Conservation (phyloP, 805 yeast species). For the Candida krabiensis region DNA sequence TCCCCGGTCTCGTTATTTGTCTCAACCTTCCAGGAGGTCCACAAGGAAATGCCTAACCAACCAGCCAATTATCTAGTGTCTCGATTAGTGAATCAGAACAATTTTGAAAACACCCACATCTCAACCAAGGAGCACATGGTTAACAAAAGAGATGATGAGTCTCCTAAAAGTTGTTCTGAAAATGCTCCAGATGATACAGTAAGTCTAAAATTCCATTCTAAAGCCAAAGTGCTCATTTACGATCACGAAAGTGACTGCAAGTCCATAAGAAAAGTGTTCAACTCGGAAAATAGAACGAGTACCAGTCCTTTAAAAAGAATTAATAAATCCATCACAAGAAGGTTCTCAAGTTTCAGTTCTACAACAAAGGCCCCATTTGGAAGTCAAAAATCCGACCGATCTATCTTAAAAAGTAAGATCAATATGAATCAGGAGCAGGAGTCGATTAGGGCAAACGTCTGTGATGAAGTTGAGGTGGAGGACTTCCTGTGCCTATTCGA, state of each 20-base stretch:
- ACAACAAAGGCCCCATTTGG: neutral
- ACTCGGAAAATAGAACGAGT: constrained; percentile 5
- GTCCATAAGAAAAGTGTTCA: constrained; percentile 19
- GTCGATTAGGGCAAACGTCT: constrained; percentile 34
- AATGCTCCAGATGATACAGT: constrained; percentile 7
- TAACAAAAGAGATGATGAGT: neutral
- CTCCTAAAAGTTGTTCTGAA: neutral
- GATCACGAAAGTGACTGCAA: constrained; percentile 23
- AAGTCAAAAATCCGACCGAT: constrained; percentile 18
- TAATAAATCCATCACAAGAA: constrained; percentile 19
- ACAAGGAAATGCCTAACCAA: neutral
- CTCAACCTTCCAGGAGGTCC: constrained; percentile 4
- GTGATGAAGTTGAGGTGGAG: constrained; percentile 38
- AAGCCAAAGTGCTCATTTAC: constrained; percentile 22
- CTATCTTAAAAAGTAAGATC: constrained; percentile 38
- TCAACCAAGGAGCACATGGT: no score
- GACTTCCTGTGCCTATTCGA: constrained; percentile 37
- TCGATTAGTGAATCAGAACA: neutral
- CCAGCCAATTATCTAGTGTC: neutral
- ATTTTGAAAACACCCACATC: neutral
- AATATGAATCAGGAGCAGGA: constrained; percentile 38
- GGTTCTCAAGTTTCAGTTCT: constrained; percentile 15
- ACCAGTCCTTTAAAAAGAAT: constrained; percentile 18
- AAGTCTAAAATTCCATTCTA: constrained; percentile 22
- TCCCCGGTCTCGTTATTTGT: constrained; percentile 9